Conservation (phyloP, 2,329 filamentous ascomycete species). For the Fusarium vanettenii region DNA sequence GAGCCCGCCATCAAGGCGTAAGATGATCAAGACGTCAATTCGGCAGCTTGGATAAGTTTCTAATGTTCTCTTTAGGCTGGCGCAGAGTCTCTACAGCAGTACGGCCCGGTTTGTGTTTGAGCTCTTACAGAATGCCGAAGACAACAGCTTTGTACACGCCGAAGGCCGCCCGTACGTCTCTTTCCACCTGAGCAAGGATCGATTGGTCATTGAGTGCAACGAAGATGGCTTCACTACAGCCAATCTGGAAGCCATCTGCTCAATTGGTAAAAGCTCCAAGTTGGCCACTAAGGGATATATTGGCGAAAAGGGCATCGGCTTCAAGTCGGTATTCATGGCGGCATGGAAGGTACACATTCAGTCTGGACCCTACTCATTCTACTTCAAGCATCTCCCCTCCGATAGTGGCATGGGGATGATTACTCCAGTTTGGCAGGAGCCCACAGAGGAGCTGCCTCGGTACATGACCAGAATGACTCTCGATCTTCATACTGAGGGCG, state of each 20-base stretch:
- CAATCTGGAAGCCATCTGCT: background rate
- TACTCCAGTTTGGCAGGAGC: constrained; percentile 18
- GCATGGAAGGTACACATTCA: constrained; percentile 28
- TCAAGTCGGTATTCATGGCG: constrained; percentile 31
- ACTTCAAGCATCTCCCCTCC: constrained; percentile 13
- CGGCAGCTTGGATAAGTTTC: background rate
- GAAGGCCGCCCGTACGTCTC: background rate
- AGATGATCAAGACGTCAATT: background rate
- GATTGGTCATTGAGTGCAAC: constrained; percentile 13
- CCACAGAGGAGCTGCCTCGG: background rate
- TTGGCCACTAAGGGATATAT: constrained; percentile 22
- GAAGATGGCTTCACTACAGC: constrained; percentile 12
- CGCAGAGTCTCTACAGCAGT: constrained; percentile 2
- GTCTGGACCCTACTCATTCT: constrained; percentile 32
- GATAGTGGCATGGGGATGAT: constrained; percentile 27
- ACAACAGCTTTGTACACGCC: background rate
- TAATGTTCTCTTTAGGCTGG: background rate
- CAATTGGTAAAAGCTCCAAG: constrained; percentile 3
- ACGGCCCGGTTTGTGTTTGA: constrained; percentile 13
- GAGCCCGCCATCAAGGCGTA: background rate
- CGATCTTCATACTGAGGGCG: constrained; percentile 19
- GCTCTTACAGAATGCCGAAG: constrained; percentile 19
- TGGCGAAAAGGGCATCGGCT: constrained; percentile 31
- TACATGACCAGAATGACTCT: constrained; percentile 28
- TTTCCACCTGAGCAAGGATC: background rate